phyloP scores from a whole-genome alignment of 139 green algal species.

The Chlorella sp. region DNA sequence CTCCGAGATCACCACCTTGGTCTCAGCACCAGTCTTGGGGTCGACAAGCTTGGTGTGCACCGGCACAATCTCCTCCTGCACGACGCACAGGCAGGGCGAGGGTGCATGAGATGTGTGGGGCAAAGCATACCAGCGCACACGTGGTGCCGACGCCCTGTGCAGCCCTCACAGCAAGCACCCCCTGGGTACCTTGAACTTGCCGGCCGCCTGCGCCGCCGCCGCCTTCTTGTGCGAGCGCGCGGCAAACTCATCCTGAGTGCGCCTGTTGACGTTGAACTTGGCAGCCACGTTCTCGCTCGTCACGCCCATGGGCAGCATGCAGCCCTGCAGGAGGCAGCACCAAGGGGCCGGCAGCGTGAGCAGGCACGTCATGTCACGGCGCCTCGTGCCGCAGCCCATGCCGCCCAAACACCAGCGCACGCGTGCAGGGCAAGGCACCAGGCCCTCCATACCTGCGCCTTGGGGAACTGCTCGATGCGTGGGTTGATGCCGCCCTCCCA shows the following conservation, averaged over 20 bases:
- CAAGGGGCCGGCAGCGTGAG: too few species aligned
- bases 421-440: background rate
- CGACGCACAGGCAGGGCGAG: too few species aligned
- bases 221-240: constrained; percentile 76
- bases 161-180: too few species aligned
- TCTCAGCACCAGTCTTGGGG: constrained; percentile 74
- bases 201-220: constrained; percentile 65
- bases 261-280: constrained; percentile 68
- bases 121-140: too few species aligned
- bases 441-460: constrained; percentile 45
- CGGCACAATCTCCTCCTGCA: constrained; percentile 88
- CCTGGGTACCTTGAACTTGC: constrained; percentile 79
- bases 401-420: background rate
- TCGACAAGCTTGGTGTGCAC: constrained; percentile 83
- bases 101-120: too few species aligned
- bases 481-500: constrained; percentile 96
- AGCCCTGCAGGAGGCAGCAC: constrained; percentile 65
- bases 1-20: constrained; percentile 58
- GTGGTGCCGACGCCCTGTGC: too few species aligned
- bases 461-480: constrained; percentile 45
- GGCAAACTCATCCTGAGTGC: constrained; percentile 79
- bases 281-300: constrained; percentile 97
- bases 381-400: background rate
- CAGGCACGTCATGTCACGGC: too few species aligned
- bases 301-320: constrained; percentile 97